Percentiles rank a stretch among this genome's conserved stretches.
Conservation (phyloP, 306 rosid species). For the Phaseolus lunatus region DNA sequence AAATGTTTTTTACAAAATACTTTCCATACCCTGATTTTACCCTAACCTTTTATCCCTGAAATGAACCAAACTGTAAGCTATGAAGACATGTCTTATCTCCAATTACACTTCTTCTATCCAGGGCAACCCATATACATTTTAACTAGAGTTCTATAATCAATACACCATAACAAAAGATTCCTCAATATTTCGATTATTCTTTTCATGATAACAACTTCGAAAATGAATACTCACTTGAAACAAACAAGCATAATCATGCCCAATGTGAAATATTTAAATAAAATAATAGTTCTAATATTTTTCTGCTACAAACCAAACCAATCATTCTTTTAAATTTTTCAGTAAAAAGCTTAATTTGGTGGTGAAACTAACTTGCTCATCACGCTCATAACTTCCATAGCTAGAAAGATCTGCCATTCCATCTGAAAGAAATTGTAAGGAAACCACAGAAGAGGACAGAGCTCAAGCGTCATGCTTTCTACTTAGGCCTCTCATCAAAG, state of each 20-base stretch:
- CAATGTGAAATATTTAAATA: neutral
- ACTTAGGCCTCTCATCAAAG: constrained; percentile 81
- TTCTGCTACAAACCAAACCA: neutral
- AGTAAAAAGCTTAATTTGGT: constrained; percentile 19
- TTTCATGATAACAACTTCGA: neutral
- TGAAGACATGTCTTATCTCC: neutral
- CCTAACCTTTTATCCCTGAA: neutral
- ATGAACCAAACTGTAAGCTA: neutral
- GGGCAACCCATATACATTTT: constrained; percentile 20
- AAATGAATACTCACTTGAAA: neutral
- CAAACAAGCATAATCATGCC: neutral
- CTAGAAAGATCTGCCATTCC: constrained; percentile 96
- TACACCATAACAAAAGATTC: neutral
- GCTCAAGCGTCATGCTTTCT: constrained; percentile 73
- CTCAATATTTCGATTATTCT: constrained; percentile 7
- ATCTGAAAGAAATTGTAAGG: constrained; percentile 70
- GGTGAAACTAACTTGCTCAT: constrained; percentile 75
- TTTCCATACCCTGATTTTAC: neutral
- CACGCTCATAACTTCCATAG: constrained; percentile 69
- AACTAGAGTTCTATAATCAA: neutral
- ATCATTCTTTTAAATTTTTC: neutral
- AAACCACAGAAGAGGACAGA: constrained; percentile 60
- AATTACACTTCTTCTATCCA: constrained; percentile 5
- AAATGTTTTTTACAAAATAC: neutral
- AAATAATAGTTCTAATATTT: neutral